Base-by-base conservation (phyloP, 441 rosid genomes). In the Populus hybrid region DNA sequence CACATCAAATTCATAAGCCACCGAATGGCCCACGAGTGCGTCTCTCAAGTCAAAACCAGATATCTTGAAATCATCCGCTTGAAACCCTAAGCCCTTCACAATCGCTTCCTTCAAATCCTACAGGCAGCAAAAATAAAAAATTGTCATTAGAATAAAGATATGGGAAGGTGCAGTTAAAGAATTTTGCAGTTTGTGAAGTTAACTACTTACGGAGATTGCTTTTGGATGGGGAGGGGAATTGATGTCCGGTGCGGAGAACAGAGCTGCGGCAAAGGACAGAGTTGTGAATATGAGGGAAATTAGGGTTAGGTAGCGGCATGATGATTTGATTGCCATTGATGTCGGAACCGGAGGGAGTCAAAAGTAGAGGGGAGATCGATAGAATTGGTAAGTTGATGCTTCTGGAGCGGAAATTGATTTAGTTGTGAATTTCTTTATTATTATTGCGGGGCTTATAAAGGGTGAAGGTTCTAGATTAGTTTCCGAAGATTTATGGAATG, bases 31-130 rank as follows among this genome's bases (percentile, higher is more conserved):
- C 23, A 93, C 96, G 20, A 90, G 85, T 14, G 98, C 95, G 64
- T 95, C 99, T 66, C 89, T 85, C 3, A 88, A 30, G 84, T 93
- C 98, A 24, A 95, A 95, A 20, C 97, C 95, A 3, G 94, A 88
- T 11, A 93, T 74, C 85, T 91, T 86, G 24, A 93, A 81, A 75
- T 93, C 97, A 50, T 91, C 93, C 0, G 91, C 86, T 67, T 88
- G 93, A 67, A 95, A 90, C 38, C 97, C 97, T 65, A 95, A 77
- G 42, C 94, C 94, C 76, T 93, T 91, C 26, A 95, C 92, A 79
- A 92, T 90, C 38, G 89, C 89, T 18, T 95, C 97, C 82, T 92
- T 95, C 91, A 95, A 89, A 86, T 95, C 98, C 98, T 95, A 82
- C 26, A 74, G 16, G 16, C 12, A 38, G 30, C 2, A 67, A 73